phyloP scores from a whole-genome alignment of 1,284 basidiomycete species.

The Naganishia sp. region DNA sequence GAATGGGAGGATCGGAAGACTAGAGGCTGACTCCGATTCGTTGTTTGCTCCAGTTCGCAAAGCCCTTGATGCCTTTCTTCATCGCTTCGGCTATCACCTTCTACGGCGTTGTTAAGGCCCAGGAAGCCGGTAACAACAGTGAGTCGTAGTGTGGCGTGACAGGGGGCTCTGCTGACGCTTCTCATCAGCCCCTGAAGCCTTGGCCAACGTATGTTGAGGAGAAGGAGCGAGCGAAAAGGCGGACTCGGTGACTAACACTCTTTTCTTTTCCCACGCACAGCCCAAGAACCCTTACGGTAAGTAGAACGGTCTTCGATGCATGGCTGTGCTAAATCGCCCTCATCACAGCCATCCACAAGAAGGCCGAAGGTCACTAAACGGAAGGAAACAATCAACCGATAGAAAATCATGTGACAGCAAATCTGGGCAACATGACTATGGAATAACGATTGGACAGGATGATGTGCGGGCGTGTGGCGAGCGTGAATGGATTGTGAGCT shows the following conservation, averaged over 20 bases:
- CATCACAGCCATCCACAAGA: conserved; percentile 21
- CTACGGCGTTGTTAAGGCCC: conserved; percentile 46
- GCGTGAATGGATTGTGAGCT: too few relatives aligned
- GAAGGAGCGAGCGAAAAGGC: not conserved
- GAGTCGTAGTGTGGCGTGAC: conserved; percentile 34
- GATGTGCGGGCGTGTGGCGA: too few relatives aligned
- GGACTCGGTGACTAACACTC: not conserved
- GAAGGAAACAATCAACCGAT: not conserved
- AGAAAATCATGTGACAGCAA: conserved; percentile 21
- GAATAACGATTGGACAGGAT: conserved; percentile 16
- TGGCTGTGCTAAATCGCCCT: not conserved
- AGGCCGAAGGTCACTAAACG: conserved; percentile 30
- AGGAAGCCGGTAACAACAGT: conserved; percentile 45
- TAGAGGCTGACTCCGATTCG: not conserved
- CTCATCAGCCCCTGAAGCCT: conserved; percentile 36
- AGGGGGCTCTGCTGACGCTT: conserved; percentile 3
- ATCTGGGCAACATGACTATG: conserved; percentile 17
- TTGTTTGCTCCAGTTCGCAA: conserved; percentile 40
- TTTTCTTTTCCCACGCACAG: conserved; percentile 5
- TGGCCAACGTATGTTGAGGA: conserved; percentile 36
- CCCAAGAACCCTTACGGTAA: conserved; percentile 44
- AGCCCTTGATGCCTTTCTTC: conserved; percentile 50
- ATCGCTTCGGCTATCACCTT: conserved; percentile 44
- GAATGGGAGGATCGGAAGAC: not conserved
- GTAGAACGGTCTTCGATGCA: not conserved